Percentiles rank a stretch among this genome's conserved stretches.
phyloP scores from a whole-genome alignment of 1,139 yeast species.

The Ogataea hybrid region DNA sequence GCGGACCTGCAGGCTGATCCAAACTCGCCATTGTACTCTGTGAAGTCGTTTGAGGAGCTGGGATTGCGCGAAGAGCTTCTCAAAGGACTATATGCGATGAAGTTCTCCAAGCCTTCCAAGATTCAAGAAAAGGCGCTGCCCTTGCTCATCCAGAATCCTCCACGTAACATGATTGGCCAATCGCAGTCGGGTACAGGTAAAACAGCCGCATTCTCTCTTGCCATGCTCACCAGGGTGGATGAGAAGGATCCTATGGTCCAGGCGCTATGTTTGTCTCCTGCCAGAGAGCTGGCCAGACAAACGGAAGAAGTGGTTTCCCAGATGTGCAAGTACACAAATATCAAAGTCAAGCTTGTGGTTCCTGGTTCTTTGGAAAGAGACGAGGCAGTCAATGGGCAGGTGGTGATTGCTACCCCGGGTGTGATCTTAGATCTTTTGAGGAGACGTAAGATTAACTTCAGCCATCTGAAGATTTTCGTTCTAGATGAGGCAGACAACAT shows the following conservation, averaged over 20 bases:
- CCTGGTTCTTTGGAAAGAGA: conserved; percentile 70
- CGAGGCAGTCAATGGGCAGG: conserved; percentile 57
- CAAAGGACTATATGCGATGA: conserved; percentile 94
- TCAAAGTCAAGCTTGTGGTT: conserved; percentile 72
- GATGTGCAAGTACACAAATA: conserved; percentile 87
- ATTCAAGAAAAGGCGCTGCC: conserved; percentile 97
- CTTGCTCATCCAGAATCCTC: conserved; percentile 72
- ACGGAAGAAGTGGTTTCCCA: conserved; percentile 83
- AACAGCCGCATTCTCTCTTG: conserved; percentile 94
- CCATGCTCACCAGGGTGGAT: conserved; percentile 85
- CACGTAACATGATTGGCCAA: conserved; percentile 94
- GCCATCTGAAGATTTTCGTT: conserved; percentile 74
- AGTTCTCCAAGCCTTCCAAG: conserved; percentile 87
- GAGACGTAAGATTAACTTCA: conserved; percentile 52
- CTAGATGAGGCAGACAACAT: conserved; percentile 98
- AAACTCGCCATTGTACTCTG: conserved; percentile 89
- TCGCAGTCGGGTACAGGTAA: conserved; percentile 99
- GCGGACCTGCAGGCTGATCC: conserved; percentile 98
- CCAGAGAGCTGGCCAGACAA: conserved; percentile 97
- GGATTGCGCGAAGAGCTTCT: conserved; percentile 77
- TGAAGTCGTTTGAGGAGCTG: conserved; percentile 86
- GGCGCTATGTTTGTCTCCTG: conserved; percentile 88
- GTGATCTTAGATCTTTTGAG: conserved; percentile 71
- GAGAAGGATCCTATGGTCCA: conserved; percentile 55
- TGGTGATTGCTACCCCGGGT: conserved; percentile 96